Evolutionary conservation across 2,329 filamentous ascomycete genomes (phyloP).

Genomic region (Arthrobotrys entomopaga): DNA sequence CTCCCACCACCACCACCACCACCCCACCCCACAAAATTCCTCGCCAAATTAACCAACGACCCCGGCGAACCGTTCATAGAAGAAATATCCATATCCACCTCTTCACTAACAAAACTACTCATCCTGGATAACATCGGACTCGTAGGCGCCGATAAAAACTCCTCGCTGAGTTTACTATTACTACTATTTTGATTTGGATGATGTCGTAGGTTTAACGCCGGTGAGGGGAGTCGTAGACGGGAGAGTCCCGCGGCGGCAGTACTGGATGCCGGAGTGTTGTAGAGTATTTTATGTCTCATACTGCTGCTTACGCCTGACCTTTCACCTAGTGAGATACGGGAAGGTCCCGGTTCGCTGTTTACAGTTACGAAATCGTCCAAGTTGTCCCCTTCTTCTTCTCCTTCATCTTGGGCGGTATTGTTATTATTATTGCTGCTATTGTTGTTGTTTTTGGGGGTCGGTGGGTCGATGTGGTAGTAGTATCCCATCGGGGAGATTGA

Average conservation of each 20-base stretch:
- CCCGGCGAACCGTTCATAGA: constrained; percentile 43
- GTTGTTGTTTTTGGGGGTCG: too few species aligned
- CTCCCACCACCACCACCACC: too few species aligned
- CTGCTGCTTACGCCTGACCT: constrained; percentile 7
- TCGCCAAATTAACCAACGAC: constrained; percentile 43
- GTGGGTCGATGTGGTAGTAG: constrained; percentile 32
- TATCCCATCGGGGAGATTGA: constrained; percentile 32
- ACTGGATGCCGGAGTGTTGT: constrained; percentile 44
- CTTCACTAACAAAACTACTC: constrained; percentile 36
- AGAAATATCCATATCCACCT: constrained; percentile 12
- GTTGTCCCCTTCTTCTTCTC: background rate
- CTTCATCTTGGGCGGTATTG: background rate
- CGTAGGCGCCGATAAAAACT: constrained; percentile 48
- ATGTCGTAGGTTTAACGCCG: background rate
- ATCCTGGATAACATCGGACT: constrained; percentile 40
- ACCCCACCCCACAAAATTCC: constrained; percentile 23
- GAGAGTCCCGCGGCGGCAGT: constrained; percentile 18
- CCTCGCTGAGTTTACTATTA: constrained; percentile 14
- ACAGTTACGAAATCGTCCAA: constrained; percentile 41
- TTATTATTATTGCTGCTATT: background rate
- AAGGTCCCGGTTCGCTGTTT: constrained; percentile 42
- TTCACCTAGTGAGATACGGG: constrained; percentile 14
- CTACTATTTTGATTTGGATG: too few species aligned
- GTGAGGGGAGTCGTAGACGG: constrained; percentile 11
- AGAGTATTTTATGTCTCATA: constrained; percentile 49